Evolutionary conservation across 441 rosid species (phyloP), one percentile per base, ranked within the genome.

Genomic region (Pelargonium hybrid): DNA sequence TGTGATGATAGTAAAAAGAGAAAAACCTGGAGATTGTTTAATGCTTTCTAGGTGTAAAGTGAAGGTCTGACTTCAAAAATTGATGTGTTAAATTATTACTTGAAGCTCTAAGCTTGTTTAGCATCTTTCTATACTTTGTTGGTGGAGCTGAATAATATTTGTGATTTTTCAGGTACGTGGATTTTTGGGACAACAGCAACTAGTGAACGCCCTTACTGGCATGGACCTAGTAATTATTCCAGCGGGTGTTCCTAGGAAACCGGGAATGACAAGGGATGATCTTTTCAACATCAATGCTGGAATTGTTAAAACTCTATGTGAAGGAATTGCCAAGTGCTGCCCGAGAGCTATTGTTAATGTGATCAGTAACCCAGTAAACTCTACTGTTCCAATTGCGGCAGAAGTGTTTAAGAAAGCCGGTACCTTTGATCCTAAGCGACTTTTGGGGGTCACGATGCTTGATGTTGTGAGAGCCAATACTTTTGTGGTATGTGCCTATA

Each of bases 191-290:
- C 82, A 86, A 59, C 86, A 76, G n/a, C 90, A 92, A 74, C 91
- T 92, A 48, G 96, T 84, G 71, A 81, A 76, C 69, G 93, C 97
- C 7, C 82, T 89, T 56, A 84, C 84, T 0, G 96, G 97, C 71
- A 86, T 90, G 91, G 96, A 92, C 78, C 88, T 90, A 67, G 91
- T 92, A 66, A 82, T 92, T 73, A 92, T 90, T 72, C 98, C 98
- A 37, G 96, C 98, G 54, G 97, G 98, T 72, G 84, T 92, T 25
- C 97, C 98, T 45, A 85, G 97, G 82, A 92, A 90, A 75, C 97
- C 97, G 15, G 97, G 97, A 79, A 92, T 92, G 98, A 92, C 93
- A 0, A 82, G 98, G 18, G 98, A 90, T 80, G 97, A 90, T 76
- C 96, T 92, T 39, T 90, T 90, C 82, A 90, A 90, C 8, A 90